Evolutionary conservation across 1,284 basidiomycete genomes (phyloP).

Genomic region (Thecaphora frezii): DNA sequence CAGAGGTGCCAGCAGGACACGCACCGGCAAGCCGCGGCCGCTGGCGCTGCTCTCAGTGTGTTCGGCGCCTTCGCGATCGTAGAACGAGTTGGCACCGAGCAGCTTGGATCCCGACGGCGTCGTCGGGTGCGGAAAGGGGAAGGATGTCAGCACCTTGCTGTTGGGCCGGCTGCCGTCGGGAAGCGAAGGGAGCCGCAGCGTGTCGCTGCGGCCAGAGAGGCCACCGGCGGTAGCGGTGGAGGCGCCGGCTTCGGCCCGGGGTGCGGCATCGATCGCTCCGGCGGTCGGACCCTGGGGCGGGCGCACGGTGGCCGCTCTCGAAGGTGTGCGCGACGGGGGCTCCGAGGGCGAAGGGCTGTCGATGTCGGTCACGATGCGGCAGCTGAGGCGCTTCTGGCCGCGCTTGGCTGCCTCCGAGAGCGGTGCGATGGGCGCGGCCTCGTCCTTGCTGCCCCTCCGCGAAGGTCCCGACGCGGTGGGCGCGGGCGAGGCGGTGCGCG

Average conservation of each 20-base stretch:
- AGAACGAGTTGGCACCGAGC: background rate
- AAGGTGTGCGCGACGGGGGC: background rate
- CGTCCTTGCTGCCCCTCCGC: no score
- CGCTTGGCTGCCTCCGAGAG: background rate
- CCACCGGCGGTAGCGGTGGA: no score
- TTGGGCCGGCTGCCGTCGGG: conserved; percentile 7
- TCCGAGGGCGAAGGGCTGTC: background rate
- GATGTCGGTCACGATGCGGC: background rate
- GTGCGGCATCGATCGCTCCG: no score
- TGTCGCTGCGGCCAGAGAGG: background rate
- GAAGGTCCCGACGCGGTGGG: no score
- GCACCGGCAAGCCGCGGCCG: background rate
- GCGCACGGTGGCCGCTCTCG: no score
- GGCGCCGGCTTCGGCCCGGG: no score
- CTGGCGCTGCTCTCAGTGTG: no score
- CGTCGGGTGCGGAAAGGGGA: conserved; percentile 36
- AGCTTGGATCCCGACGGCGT: background rate
- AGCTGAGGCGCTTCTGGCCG: background rate
- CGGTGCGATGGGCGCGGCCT: no score
- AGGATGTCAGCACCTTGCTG: conserved; percentile 38
- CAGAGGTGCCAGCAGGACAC: background rate
- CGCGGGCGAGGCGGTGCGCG: no score
- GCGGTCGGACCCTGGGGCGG: no score
- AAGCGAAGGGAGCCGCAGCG: background rate
- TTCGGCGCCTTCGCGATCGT: background rate